A percentile compares a stretch with the other conserved stretches of the same genome.
Evolutionary conservation across 306 rosid species (phyloP).

Genomic region (Senna tora): DNA sequence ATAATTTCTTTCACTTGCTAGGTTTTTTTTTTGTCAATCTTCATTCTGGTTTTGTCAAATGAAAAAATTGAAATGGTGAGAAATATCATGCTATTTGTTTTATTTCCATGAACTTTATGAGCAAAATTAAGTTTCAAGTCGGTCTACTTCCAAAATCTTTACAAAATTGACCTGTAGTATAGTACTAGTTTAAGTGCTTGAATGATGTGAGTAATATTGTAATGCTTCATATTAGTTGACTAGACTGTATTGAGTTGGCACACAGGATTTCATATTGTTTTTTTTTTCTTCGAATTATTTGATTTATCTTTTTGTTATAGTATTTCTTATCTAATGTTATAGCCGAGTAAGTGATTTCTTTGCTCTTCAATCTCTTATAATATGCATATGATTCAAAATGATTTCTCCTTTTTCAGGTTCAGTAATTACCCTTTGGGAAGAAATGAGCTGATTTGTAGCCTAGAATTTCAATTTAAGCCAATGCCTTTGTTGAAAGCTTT

Average conservation of each 20-base stretch:
- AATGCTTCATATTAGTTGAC: too few species aligned
- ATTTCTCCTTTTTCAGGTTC: neutral
- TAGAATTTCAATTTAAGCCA: neutral
- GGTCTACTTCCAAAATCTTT: neutral
- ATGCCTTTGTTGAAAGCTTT: too few species aligned
- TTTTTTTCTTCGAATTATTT: too few species aligned
- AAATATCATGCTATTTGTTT: neutral
- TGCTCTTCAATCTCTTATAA: neutral
- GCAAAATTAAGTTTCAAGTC: neutral
- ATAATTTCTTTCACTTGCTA: neutral
- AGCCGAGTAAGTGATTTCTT: neutral
- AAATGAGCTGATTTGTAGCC: too few species aligned
- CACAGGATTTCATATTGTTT: too few species aligned
- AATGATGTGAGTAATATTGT: too few species aligned
- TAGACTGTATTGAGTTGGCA: too few species aligned
- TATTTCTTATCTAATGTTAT: too few species aligned
- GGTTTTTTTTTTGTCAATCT: neutral
- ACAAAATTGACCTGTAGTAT: too few species aligned
- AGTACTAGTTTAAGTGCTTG: too few species aligned
- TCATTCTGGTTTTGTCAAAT: neutral
- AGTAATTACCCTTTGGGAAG: too few species aligned
- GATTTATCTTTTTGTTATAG: too few species aligned
- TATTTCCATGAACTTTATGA: neutral
- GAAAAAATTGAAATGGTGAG: neutral
- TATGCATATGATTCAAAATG: neutral